These are phyloP conservation scores for Penicillium concentricum DNA, from an alignment of 2,329 filamentous ascomycete species.

Conservation along the genomic window DNA sequence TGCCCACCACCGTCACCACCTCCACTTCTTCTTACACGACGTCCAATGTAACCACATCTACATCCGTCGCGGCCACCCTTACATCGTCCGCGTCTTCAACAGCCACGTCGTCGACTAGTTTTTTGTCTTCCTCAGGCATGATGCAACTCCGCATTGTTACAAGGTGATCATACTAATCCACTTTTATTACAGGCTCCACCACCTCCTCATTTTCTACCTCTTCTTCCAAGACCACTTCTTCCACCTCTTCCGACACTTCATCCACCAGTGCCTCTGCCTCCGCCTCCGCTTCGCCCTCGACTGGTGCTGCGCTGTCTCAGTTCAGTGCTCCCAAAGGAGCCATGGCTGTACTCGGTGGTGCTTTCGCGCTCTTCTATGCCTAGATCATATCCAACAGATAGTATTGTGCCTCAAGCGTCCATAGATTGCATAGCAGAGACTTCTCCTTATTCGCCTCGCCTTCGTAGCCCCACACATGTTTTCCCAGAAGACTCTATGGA, in stretches of 20 bases:
- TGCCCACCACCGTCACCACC: background rate
- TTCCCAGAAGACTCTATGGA: no score
- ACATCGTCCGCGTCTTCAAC: background rate
- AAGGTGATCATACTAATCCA: background rate
- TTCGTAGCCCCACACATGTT: no score
- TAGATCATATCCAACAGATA: background rate
- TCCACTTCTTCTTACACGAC: background rate
- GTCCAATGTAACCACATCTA: background rate
- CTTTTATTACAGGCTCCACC: background rate
- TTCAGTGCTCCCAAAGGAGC: background rate
- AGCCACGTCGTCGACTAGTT: conserved; percentile 1
- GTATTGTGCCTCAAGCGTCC: no score
- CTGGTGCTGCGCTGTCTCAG: background rate
- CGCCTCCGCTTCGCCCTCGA: background rate
- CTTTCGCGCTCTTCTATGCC: conserved; percentile 1
- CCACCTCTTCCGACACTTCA: background rate
- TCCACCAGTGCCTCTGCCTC: background rate
- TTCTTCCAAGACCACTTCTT: background rate
- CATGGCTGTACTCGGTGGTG: conserved; percentile 2
- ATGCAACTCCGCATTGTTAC: conserved; percentile 2
- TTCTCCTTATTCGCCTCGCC: no score
- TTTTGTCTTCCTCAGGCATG: conserved; percentile 10
- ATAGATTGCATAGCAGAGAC: no score
- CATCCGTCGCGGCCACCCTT: background rate
- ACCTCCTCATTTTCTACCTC: background rate